Percentiles rank a stretch among this genome's conserved stretches.
phyloP scores from a whole-genome alignment of 2,329 filamentous ascomycete genomes.

The Monosporascus sp. region DNA sequence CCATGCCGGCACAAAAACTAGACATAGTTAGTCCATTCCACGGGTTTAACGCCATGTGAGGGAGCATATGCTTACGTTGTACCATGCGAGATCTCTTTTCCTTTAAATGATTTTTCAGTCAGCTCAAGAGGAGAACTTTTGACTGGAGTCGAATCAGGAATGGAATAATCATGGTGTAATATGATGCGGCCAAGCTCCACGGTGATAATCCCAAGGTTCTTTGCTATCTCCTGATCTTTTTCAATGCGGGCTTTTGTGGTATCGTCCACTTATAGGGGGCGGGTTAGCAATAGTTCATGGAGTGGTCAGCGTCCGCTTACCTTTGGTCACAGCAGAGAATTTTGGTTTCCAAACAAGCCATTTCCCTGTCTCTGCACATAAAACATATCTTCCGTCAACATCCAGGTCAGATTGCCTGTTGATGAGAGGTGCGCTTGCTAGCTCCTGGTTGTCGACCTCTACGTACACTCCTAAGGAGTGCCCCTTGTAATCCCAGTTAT shows the following conservation, averaged over 20 bases:
- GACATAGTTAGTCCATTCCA: not conserved
- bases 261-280: conserved; percentile 16
- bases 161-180: not conserved
- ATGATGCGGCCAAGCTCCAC: conserved; percentile 14
- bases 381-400: not conserved
- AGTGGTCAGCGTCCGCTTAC: conserved; percentile 8
- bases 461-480: conserved; percentile 10
- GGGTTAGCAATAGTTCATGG: not conserved
- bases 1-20: conserved; percentile 10
- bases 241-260: conserved; percentile 18
- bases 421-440: not conserved
- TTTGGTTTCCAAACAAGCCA: conserved; percentile 15
- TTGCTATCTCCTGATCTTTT: conserved; percentile 15
- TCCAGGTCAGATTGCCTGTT: not conserved
- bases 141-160: not conserved
- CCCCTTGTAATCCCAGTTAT: conserved; percentile 14
- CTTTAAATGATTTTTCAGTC: conserved; percentile 30
- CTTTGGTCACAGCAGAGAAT: conserved; percentile 22
- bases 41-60: not conserved
- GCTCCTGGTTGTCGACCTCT: conserved; percentile 19
- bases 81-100: conserved; percentile 28
- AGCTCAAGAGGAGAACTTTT: conserved; percentile 14
- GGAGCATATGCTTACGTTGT: conserved; percentile 18
- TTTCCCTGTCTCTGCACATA: not conserved
- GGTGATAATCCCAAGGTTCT: conserved; percentile 23